Evolutionary conservation across 1,284 basidiomycete genomes (phyloP), one percentile per base, ranked within the genome.

Genomic region (Ustilago tritici): DNA sequence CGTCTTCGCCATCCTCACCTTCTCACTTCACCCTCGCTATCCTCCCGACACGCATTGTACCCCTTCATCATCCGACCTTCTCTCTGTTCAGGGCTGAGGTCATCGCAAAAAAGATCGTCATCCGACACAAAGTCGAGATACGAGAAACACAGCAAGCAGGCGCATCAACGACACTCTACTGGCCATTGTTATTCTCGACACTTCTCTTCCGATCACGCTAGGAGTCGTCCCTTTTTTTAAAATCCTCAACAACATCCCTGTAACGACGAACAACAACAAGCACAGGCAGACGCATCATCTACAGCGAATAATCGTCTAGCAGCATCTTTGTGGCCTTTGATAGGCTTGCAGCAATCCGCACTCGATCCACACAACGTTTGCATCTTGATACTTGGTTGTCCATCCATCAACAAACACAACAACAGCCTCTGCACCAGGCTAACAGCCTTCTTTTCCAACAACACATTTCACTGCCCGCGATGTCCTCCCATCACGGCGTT

Each of bases 401-500:
- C 19, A 56, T 54, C 47, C 9, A 34, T 41, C 54, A 47, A 14
- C 32, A 31, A 12, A 34, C 35, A 9, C 54, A 47, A 14, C 32
- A 31, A 12, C 43, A 36, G 14, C 50, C 23, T 5, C 28, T 31
- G n/a, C n/a, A 56, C 23, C 40, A 50, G 52, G 59, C 46, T n/a
- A 9, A 7, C 49, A 46, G 56, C 64, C 49, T 28, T 31, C 57
- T 35, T 36, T 43, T 12, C 0, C 58, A 36, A 14, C 49, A 35
- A 15, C 56, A 43, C 34, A 23, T 43, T 36, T 38, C n/a, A 36
- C 38, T 10, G 53, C 47, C 40, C 60, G 57, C 52, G 53, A 75
- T 77, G 78, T 79, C 78, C 55, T 76, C 74, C 28, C 67, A 76
- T 55, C 70, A 77, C 61, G 70, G 68, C 67, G 60, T 66, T 64